Evolutionary conservation across 768 basidiomycete genomes (phyloP), one percentile per base, ranked within the genome.

Genomic region (Asterophora lycoperdoides): DNA sequence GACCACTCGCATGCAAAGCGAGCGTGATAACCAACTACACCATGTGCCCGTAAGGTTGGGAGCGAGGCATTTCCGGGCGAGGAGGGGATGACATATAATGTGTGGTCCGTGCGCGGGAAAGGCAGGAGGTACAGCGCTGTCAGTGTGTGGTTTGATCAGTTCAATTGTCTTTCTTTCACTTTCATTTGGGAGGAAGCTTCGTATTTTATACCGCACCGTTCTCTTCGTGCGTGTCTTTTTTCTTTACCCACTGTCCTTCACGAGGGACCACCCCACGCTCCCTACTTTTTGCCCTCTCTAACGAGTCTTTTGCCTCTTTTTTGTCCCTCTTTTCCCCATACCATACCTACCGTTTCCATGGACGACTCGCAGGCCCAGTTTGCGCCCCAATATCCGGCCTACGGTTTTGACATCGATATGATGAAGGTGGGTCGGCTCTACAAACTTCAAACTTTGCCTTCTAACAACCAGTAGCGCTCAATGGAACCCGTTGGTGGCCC

Each of bases 401-500:
- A 86, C 78, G 72, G 68, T 50, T 86, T 90, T 72, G 88, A 90
- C 64, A 73, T 90, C 79, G 88, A 91, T 69, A 90, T 91, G 88
- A 90, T 89, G 87, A 91, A 91, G 86, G 89, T 85, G 30, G 13
- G 73, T 65, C 8, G 8, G 29, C 28, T 29, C 19, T 46, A 37
- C 30, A 52, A 30, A 2, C n/a, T 20, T 34, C 23, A 45, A 34
- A 17, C 45, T 35, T 46, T 23, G 23, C 41, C 32, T 30, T 40
- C 35, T 41, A 36, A 38, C 43, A 53, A 41, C 44, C 35, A 32
- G 39, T 68, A 93, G 90, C 84, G 90, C 69, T 84, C 90, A 45
- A 90, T 92, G 80, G 91, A 92, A 68, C 64, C 84, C 64, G 77
- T 81, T 56, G 84, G 82, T 60, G 88, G 86, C 60, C 87, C 86